phyloP scores from a whole-genome alignment of 805 yeast species.

The Vanderwaltozyma tropicalis region DNA sequence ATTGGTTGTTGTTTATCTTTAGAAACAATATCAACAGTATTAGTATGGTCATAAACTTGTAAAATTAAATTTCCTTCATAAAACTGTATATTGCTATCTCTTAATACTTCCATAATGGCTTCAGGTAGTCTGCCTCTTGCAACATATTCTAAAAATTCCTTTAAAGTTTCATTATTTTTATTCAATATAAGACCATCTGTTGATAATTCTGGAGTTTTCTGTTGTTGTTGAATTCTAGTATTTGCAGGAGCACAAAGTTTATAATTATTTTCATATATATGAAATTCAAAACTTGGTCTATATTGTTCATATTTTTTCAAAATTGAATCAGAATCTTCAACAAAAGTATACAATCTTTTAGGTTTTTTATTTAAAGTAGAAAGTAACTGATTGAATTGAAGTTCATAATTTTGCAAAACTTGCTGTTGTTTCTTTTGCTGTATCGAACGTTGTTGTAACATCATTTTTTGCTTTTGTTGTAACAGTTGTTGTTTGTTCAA shows the following conservation, averaged over 20 bases:
- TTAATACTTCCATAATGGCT: slow-evolving; percentile 77
- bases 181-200: slow-evolving; percentile 71
- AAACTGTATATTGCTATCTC: slow-evolving; percentile 73
- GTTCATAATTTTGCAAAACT: slow-evolving; percentile 34
- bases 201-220: slow-evolving; percentile 27
- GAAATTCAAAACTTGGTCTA: slow-evolving; percentile 79
- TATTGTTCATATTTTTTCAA: slow-evolving; percentile 64
- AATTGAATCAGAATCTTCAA: slow-evolving; percentile 62
- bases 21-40: slow-evolving; percentile 27
- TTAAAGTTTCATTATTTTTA: slow-evolving; percentile 60
- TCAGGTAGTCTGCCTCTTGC: slow-evolving; percentile 79
- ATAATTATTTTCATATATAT: slow-evolving; percentile 84
- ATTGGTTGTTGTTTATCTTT: slow-evolving; percentile 7
- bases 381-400: slow-evolving; percentile 30
- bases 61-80: slow-evolving; percentile 86
- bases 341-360: slow-evolving; percentile 43
- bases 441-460: slow-evolving; percentile 18
- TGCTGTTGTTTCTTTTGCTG: slow-evolving; percentile 31
- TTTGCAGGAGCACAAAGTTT: slow-evolving; percentile 70
- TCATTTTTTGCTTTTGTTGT: slow-evolving; percentile 21
- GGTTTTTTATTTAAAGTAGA: slow-evolving; percentile 31
- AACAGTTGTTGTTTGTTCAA: slow-evolving; percentile 9
- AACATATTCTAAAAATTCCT: slow-evolving; percentile 69
- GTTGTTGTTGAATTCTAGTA: slow-evolving; percentile 26
- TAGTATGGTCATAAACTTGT: slow-evolving; percentile 79